Evolutionary conservation across 805 yeast species (phyloP).

Genomic region (Vanderwaltozyma polyspora): DNA sequence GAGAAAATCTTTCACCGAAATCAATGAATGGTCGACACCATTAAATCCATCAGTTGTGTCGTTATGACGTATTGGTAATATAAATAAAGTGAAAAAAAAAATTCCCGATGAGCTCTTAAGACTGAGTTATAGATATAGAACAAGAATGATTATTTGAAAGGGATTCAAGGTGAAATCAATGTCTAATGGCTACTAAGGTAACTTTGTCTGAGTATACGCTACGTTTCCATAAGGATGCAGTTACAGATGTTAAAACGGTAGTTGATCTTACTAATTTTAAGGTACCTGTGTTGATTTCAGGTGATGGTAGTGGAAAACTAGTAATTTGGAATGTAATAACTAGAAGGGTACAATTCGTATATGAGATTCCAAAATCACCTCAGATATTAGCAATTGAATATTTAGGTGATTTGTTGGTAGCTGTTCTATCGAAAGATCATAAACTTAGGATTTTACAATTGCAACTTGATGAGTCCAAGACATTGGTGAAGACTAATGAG

Average conservation of each 20-base stretch:
- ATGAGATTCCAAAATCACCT: constrained; percentile 5
- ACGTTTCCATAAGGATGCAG: constrained; percentile 13
- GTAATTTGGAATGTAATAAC: constrained; percentile 22
- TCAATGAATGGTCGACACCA: no score
- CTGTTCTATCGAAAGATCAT: constrained; percentile 18
- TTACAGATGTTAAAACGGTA: constrained; percentile 6
- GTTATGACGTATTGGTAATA: no score
- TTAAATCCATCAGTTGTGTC: no score
- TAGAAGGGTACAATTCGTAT: constrained; percentile 14
- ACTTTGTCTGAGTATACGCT: constrained; percentile 6
- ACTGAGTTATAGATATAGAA: no score
- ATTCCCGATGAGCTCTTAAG: no score
- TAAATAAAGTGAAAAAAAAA: no score
- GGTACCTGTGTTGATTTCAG: constrained; percentile 11
- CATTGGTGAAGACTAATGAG: neutral
- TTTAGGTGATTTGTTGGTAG: constrained; percentile 6
- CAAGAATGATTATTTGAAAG: no score
- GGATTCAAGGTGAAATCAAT: neutral
- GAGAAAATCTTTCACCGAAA: no score
- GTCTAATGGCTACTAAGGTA: neutral
- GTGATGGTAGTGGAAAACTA: constrained; percentile 19
- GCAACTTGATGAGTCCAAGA: neutral
- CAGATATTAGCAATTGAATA: constrained; percentile 13
- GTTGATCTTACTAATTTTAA: neutral
- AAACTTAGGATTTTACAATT: constrained; percentile 15